Conservation (phyloP, 352 stramenopile species). For the Globisporangium recalcitrans region DNA sequence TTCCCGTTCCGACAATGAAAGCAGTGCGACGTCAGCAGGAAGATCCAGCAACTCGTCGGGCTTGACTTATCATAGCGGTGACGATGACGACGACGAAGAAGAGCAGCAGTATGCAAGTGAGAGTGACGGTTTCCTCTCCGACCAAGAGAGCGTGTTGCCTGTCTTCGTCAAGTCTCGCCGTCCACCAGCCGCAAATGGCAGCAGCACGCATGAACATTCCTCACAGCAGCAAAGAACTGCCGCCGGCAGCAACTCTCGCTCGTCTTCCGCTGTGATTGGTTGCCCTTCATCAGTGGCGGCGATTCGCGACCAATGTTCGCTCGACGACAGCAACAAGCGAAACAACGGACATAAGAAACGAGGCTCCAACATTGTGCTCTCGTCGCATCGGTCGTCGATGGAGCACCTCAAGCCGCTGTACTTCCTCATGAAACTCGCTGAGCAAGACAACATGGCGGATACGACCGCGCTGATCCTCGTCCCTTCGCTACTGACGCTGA, state of each 20-base stretch:
- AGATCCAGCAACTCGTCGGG: background rate
- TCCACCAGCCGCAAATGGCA: background rate
- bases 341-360: slow-evolving; percentile 3
- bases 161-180: slow-evolving; percentile 14
- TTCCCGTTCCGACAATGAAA: slow-evolving; percentile 21
- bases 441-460: slow-evolving; percentile 88
- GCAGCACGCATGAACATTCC: background rate
- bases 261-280: background rate
- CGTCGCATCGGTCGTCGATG: slow-evolving; percentile 6
- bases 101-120: slow-evolving; percentile 12
- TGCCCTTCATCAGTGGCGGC: slow-evolving; percentile 4
- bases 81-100: slow-evolving; percentile 4
- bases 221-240: background rate
- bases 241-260: background rate
- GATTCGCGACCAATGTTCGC: slow-evolving; percentile 9
- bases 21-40: slow-evolving; percentile 1
- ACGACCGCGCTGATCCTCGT: slow-evolving; percentile 83
- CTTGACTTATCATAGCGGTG: background rate
- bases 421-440: slow-evolving; percentile 84
- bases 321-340: background rate
- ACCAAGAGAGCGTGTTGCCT: slow-evolving; percentile 10
- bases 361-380: slow-evolving; percentile 1
- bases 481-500: slow-evolving; percentile 67
- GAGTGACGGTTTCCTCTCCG: slow-evolving; percentile 17
- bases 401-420: slow-evolving; percentile 67